These are phyloP conservation scores for Trichoderma oligosporum DNA, from an alignment of 2,329 filamentous ascomycete genomes.

Conservation along the genomic window DNA sequence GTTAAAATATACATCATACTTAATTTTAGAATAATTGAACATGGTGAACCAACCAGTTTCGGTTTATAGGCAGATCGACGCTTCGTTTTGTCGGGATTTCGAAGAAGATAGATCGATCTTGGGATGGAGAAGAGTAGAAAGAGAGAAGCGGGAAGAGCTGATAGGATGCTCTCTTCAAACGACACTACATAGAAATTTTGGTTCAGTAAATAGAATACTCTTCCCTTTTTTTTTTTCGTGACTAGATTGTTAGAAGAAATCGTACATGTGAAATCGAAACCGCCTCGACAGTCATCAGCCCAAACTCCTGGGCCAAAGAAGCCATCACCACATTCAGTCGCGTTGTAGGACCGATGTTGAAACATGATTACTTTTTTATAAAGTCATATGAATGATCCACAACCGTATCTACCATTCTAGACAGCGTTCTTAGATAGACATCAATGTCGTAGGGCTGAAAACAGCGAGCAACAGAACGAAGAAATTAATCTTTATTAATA, in stretches of 20 bases:
- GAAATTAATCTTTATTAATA: not conserved
- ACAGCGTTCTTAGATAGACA: not conserved
- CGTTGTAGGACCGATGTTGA: constrained; percentile 14
- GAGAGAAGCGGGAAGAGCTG: constrained; percentile 25
- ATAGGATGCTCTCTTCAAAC: constrained; percentile 31
- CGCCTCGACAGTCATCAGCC: constrained; percentile 30
- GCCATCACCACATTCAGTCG: constrained; percentile 28
- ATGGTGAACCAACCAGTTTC: constrained; percentile 26
- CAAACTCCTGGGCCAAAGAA: constrained; percentile 31
- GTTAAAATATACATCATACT: not conserved
- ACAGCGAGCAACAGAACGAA: not conserved
- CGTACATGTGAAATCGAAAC: constrained; percentile 33
- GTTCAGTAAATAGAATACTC: constrained; percentile 17
- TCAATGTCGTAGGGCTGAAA: not conserved
- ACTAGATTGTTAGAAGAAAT: no score
- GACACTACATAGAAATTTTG: constrained; percentile 23
- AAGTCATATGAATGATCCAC: no score
- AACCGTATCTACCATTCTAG: no score
- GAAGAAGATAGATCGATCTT: constrained; percentile 27
- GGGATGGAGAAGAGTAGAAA: constrained; percentile 27
- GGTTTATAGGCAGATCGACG: constrained; percentile 27
- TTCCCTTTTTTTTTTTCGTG: no score
- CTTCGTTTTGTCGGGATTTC: constrained; percentile 26
- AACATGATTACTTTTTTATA: constrained; percentile 3
- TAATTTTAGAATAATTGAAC: not conserved